Evolutionary conservation across 2,329 filamentous ascomycete species (phyloP), one percentile per base, ranked within the genome.

Genomic region (Saccharata proteae): DNA sequence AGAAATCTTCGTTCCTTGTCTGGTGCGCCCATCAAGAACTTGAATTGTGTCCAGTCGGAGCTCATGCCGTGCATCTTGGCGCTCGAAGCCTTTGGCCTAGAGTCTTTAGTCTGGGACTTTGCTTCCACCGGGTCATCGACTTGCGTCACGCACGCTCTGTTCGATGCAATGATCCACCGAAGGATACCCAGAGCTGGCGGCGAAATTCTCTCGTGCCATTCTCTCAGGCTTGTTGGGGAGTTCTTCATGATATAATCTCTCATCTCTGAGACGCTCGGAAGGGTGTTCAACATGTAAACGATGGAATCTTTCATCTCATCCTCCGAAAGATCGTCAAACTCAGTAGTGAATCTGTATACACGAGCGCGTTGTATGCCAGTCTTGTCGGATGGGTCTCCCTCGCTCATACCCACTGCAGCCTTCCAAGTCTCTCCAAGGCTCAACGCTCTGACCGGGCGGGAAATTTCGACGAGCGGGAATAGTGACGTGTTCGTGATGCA

Each of bases 101-200:
- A 28, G 20, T n/a, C n/a, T n/a, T n/a, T n/a, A n/a, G n/a, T n/a
- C 16, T 3, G 20, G 23, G n/a, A 39, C 40, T 12, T 38, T 38
- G n/a, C 6, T 41, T 40, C 40, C 5, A 43, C 37, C 6, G 33
- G 18, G 23, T 49, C 55, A 25, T 77, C 73, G 11, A 90, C 76
- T 42, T 88, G 76, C 26, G 88, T 65, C 38, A 94, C 90, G 43
- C 78, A 86, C 1, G 86, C 88, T 26, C 83, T 68, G 45, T 93
- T 93, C 0, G 85, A 93, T 1, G 85, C 81, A 36, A 94, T 72
- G 38, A 93, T 81, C 86, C 86, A 94, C 30, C 81, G 70, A 13
- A 94, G 58, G 0, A 93, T 54, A 13, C 74, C 70, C 3, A 82
- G 55, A 1, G 77, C 71, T 5, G 80, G 69, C 2, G 72, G 69